A percentile compares a stretch with the other conserved stretches of the same genome.
phyloP scores from a whole-genome alignment of 768 basidiomycete genomes.

The Kwoniella dejecticola region DNA sequence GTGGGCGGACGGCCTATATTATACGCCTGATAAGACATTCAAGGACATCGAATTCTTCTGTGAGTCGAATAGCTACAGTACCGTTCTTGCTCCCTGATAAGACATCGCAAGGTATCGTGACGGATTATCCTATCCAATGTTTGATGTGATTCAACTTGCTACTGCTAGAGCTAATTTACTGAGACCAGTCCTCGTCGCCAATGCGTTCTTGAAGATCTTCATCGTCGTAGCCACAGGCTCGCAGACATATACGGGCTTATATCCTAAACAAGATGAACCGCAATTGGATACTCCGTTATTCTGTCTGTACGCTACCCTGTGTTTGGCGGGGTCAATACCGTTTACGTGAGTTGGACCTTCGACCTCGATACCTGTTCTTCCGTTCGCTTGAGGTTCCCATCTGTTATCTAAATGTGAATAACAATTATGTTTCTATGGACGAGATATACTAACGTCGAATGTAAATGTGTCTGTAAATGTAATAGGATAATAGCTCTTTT shows the following conservation, averaged over 20 bases:
- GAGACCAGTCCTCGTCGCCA: constrained; percentile 23
- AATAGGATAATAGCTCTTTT: constrained; percentile 22
- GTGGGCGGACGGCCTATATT: constrained; percentile 31
- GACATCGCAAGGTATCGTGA: too few species aligned
- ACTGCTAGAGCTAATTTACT: too few species aligned
- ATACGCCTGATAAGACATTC: constrained; percentile 12
- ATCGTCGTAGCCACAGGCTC: constrained; percentile 42
- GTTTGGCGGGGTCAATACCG: constrained; percentile 37
- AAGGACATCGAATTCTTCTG: constrained; percentile 37
- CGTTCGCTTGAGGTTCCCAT: too few species aligned
- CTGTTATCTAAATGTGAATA: too few species aligned
- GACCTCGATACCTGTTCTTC: too few species aligned
- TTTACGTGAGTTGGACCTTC: constrained; percentile 34
- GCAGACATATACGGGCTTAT: constrained; percentile 34
- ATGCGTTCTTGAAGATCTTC: constrained; percentile 46
- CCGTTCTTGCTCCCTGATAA: background rate
- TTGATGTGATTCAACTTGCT: too few species aligned
- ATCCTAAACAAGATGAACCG: constrained; percentile 21
- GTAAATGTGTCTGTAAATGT: background rate
- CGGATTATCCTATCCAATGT: too few species aligned
- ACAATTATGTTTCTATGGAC: too few species aligned
- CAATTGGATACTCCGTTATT: constrained; percentile 40
- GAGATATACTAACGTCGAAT: background rate
- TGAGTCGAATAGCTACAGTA: constrained; percentile 22
- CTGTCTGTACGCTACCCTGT: constrained; percentile 41